A percentile compares a stretch with the other conserved stretches of the same genome.
Conservation (phyloP, 768 basidiomycete genomes). For the Omphalotus guepiniiformis region DNA sequence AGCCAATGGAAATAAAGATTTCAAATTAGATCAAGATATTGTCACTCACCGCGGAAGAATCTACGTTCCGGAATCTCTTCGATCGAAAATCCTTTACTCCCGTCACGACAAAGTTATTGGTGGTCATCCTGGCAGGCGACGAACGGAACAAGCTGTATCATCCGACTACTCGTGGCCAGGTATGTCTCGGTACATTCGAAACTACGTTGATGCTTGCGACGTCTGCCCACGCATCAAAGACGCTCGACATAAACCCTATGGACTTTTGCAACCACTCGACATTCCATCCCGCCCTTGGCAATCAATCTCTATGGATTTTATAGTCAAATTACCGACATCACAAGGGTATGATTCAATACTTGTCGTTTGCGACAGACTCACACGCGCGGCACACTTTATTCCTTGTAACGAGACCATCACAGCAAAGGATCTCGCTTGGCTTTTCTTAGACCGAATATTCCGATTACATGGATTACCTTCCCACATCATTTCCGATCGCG, state of each 20-base stretch:
- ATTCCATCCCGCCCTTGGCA: conserved; percentile 32
- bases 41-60: conserved; percentile 22
- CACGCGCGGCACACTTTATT: conserved; percentile 40
- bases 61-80: conserved; percentile 29
- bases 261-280: conserved; percentile 30
- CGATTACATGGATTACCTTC: conserved; percentile 29
- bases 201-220: conserved; percentile 31
- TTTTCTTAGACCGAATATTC: conserved; percentile 34
- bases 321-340: conserved; percentile 35
- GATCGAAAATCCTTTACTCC: conserved; percentile 22
- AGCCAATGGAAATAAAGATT: conserved; percentile 10
- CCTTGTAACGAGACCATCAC: conserved; percentile 25
- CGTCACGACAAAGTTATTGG: conserved; percentile 32
- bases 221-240: conserved; percentile 29
- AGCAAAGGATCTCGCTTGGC: conserved; percentile 25
- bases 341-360: conserved; percentile 31
- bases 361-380: conserved; percentile 35
- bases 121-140: conserved; percentile 37
- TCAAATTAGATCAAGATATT: conserved; percentile 11
- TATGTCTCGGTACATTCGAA: conserved; percentile 10
- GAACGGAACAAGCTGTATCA: conserved; percentile 26
- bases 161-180: conserved; percentile 40
- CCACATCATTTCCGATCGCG: conserved; percentile 30
- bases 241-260: conserved; percentile 30
- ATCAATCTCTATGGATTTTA: conserved; percentile 38